Conservation (phyloP, 495 filamentous ascomycete genomes). For the Penicillium arizonense region DNA sequence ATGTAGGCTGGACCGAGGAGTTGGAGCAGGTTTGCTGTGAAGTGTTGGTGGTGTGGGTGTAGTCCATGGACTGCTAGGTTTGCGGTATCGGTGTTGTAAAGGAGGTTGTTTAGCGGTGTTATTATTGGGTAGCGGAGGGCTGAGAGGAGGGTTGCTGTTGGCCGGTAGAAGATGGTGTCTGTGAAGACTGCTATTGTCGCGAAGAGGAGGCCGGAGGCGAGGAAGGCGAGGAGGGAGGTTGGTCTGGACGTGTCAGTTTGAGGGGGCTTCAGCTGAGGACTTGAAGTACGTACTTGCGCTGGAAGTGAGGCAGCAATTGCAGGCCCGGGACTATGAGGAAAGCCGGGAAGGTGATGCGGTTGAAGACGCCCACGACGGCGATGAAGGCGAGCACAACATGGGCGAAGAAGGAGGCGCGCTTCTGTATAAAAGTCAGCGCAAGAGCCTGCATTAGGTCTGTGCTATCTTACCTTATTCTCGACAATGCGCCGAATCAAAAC, state of each 20-base stretch:
- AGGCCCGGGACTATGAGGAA: conserved; percentile 80
- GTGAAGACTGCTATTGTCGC: conserved; percentile 68
- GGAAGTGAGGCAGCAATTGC: conserved; percentile 79
- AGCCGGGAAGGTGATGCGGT: conserved; percentile 94
- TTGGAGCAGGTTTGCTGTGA: conserved; percentile 80
- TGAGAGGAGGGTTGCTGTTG: conserved; percentile 51
- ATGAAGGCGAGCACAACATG: conserved; percentile 76
- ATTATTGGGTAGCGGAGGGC: conserved; percentile 63
- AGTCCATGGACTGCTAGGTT: conserved; percentile 90
- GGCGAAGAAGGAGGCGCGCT: conserved; percentile 71
- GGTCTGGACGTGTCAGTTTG: conserved; percentile 50
- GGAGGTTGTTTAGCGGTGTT: conserved; percentile 87
- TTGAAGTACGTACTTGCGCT: conserved; percentile 61
- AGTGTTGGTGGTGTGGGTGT: conserved; percentile 88
- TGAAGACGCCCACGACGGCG: conserved; percentile 83
- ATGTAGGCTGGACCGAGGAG: conserved; percentile 84
- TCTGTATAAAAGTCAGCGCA: conserved; percentile 38
- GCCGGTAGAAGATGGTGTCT: conserved; percentile 81
- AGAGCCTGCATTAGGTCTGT: neutral
- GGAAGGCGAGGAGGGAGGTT: conserved; percentile 60
- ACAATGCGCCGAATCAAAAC: conserved; percentile 84
- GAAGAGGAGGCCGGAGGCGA: conserved; percentile 59
- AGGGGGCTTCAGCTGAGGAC: conserved; percentile 5
- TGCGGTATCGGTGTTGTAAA: conserved; percentile 72
- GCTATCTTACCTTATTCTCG: conserved; percentile 61